Evolutionary conservation across 768 basidiomycete genomes (phyloP).

Genomic region (Tylopilus subfusipes): DNA sequence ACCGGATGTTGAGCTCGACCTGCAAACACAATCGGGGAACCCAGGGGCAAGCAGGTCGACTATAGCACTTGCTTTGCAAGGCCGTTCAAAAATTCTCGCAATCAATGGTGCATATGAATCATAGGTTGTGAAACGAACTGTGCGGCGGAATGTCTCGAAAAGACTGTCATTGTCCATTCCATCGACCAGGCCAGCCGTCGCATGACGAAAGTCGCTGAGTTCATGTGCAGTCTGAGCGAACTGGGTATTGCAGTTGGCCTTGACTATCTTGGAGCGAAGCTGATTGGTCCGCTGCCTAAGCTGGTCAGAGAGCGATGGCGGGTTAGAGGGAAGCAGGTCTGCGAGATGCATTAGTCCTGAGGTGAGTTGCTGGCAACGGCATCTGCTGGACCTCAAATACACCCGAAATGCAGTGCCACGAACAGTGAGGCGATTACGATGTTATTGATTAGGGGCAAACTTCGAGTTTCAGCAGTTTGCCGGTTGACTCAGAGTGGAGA

Average conservation of each 20-base stretch:
- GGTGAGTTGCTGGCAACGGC: no score
- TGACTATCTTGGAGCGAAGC: not conserved
- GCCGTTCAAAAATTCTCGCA: constrained; percentile 4
- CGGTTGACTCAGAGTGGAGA: no score
- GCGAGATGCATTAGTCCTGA: no score
- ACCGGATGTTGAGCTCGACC: constrained; percentile 19
- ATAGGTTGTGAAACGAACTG: constrained; percentile 14
- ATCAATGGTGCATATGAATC: constrained; percentile 14
- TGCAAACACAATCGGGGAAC: constrained; percentile 11
- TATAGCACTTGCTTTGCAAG: not conserved
- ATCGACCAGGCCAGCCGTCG: not conserved
- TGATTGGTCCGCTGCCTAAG: not conserved
- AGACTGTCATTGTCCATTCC: not conserved
- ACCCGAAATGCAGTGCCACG: no score
- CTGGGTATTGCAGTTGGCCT: constrained; percentile 1
- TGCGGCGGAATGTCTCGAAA: constrained; percentile 5
- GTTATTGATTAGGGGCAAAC: no score
- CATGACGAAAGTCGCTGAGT: constrained; percentile 3
- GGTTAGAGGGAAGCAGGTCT: not conserved
- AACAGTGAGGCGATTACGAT: no score
- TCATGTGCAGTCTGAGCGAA: not conserved
- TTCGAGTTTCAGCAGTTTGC: no score
- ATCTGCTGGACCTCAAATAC: no score
- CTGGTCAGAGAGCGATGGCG: not conserved
- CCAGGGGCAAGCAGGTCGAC: constrained; percentile 16